phyloP scores from a whole-genome alignment of 176 grass and related monocot species.

The Carex scoparia region DNA sequence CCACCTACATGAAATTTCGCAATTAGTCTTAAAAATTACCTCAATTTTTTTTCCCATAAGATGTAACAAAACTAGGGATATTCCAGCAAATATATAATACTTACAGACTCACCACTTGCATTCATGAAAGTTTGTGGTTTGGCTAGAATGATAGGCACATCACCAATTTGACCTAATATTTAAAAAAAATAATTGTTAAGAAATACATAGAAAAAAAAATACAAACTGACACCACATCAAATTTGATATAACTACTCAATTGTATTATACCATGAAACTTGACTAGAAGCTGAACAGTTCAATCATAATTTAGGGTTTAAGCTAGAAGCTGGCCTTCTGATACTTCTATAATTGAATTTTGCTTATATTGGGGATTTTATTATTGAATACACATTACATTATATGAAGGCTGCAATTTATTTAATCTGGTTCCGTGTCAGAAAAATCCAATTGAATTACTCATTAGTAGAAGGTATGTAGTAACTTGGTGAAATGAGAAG shows the following conservation, averaged over 20 bases:
- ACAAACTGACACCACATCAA: not conserved
- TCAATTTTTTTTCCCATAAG: not conserved
- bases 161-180: slow-evolving; percentile 58
- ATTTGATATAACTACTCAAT: not conserved
- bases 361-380: not conserved
- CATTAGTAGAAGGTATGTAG: not conserved
- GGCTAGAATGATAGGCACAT: slow-evolving; percentile 74
- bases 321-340: not conserved
- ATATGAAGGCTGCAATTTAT: not conserved
- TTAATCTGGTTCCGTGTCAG: not conserved
- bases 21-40: slow-evolving; percentile 6
- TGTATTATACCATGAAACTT: not conserved
- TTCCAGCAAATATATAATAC: slow-evolving; percentile 28
- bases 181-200: not conserved
- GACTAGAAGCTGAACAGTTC: not conserved
- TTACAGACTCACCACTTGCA: slow-evolving; percentile 99
- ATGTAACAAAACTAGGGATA: not conserved
- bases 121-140: slow-evolving; percentile 96
- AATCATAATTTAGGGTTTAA: not conserved
- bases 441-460: not conserved
- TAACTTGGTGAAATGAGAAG: not conserved
- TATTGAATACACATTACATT: not conserved
- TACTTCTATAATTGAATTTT: not conserved
- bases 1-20: slow-evolving; percentile 46
- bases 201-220: slow-evolving; percentile 12